Conservation (phyloP, 1,139 yeast species). For the Nakaseomyces kungkrabaensis region DNA sequence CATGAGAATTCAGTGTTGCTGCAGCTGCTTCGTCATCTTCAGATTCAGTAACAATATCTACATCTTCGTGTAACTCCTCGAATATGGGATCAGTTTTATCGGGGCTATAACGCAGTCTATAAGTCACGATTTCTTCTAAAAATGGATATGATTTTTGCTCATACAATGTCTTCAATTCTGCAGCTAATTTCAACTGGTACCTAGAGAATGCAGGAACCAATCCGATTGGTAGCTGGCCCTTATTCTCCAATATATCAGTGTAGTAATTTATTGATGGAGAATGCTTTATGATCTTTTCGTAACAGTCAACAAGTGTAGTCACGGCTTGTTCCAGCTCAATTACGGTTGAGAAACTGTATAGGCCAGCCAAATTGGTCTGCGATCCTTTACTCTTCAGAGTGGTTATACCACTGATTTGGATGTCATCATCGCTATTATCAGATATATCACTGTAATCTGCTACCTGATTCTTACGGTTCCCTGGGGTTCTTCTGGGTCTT, state of each 20-base stretch:
- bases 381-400: background rate
- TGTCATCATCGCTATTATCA: constrained; percentile 1
- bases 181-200: constrained; percentile 50
- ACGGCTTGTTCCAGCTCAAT: constrained; percentile 1
- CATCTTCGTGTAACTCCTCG: background rate
- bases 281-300: background rate
- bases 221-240: background rate
- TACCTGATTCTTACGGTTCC: background rate
- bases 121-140: background rate
- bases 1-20: too few species aligned
- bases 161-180: constrained; percentile 20
- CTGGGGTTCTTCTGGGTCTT: background rate
- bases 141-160: background rate
- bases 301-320: background rate
- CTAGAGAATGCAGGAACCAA: constrained; percentile 41
- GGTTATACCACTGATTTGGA: constrained; percentile 1
- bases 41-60: background rate
- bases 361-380: background rate
- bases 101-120: background rate
- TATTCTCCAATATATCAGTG: background rate
- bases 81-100: background rate
- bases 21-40: background rate
- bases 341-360: constrained; percentile 1
- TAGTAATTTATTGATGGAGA: background rate
- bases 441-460: constrained; percentile 2